Evolutionary conservation across 306 rosid genomes (phyloP).

Genomic region (Cyclanthera cordifolia): DNA sequence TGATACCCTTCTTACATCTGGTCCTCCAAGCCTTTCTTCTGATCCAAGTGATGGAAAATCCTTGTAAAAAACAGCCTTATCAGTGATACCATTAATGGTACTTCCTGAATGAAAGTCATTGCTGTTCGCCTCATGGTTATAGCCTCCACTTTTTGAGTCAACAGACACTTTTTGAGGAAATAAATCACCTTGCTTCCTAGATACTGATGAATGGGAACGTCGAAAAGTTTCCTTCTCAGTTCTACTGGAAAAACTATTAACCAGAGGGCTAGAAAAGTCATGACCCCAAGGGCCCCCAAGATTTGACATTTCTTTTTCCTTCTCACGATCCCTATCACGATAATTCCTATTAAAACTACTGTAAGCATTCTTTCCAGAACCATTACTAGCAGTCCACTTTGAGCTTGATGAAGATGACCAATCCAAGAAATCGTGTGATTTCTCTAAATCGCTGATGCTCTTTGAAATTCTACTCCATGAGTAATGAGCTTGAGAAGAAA

Average conservation of each 20-base stretch:
- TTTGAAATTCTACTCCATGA: constrained; percentile 59
- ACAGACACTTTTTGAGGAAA: constrained; percentile 32
- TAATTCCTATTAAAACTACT: constrained; percentile 80
- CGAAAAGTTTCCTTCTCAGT: constrained; percentile 64
- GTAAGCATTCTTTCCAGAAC: constrained; percentile 83
- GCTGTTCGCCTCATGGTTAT: constrained; percentile 31
- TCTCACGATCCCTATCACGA: constrained; percentile 87
- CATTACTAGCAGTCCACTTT: constrained; percentile 56
- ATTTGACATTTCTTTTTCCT: constrained; percentile 66
- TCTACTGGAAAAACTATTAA: constrained; percentile 45
- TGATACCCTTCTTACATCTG: constrained; percentile 65
- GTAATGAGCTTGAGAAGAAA: constrained; percentile 35
- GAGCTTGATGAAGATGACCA: constrained; percentile 67
- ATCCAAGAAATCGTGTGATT: constrained; percentile 56
- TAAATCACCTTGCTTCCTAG: constrained; percentile 57
- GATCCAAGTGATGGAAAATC: constrained; percentile 93
- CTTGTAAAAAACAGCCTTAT: constrained; percentile 72
- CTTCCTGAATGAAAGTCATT: constrained; percentile 53
- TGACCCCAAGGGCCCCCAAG: constrained; percentile 61
- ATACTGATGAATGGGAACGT: constrained; percentile 72
- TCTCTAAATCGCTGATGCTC: constrained; percentile 48
- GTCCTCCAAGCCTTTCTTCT: constrained; percentile 59
- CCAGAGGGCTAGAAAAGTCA: constrained; percentile 53
- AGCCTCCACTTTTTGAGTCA: constrained; percentile 41
- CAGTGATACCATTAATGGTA: constrained; percentile 39